Evolutionary conservation across 2,329 filamentous ascomycete genomes (phyloP), one percentile per base, ranked within the genome.

Genomic region (Waltergamsia citrina): DNA sequence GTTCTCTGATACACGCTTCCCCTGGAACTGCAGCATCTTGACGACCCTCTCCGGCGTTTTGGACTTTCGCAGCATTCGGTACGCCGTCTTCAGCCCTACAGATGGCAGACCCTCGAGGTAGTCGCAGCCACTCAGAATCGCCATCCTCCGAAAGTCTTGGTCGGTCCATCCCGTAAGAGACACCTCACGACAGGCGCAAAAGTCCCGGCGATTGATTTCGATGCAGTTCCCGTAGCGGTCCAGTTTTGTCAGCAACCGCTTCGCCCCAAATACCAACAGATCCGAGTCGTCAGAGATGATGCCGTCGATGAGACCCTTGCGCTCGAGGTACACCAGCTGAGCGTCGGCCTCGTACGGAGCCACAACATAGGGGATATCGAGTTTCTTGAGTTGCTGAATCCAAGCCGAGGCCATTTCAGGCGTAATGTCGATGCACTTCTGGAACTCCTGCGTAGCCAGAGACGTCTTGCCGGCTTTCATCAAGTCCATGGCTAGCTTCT

Each of bases 211-310:
- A 48, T 86, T 86, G 53, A 98, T 83, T 62, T 95, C 88, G 41
- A 96, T 71, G 50, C 88, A 94, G 41, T 92, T 84, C 31, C 92
- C 92, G 45, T 94, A 86, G 54, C 93, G 83, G 49, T 95, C 90
- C 34, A 98, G 69, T 57, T 98, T 98, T 5, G 92, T 96, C 39
- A 98, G 63, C 10, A 98, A 69, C 34, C 85, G 76, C 57, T 86
- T 90, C 17, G 88, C 88, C 12, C 92, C 92, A 47, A 98, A 98
- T 1, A 98, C 92, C 22, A 98, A 65, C 37, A 98, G 67, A 60
- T 98, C 92, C 0, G 92, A 98, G 55, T 98, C 92, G 53, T 98
- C 92, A 0, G 92, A 95, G 23, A 98, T 63, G 42, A 98, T 94
- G 18, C 86, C 93, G 45, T 80, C 66, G 46, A 95, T 82, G 33